A percentile compares a stretch with the other conserved stretches of the same genome.
Evolutionary conservation across 2,329 filamentous ascomycete species (phyloP).

Genomic region (Ophiostoma sp.): DNA sequence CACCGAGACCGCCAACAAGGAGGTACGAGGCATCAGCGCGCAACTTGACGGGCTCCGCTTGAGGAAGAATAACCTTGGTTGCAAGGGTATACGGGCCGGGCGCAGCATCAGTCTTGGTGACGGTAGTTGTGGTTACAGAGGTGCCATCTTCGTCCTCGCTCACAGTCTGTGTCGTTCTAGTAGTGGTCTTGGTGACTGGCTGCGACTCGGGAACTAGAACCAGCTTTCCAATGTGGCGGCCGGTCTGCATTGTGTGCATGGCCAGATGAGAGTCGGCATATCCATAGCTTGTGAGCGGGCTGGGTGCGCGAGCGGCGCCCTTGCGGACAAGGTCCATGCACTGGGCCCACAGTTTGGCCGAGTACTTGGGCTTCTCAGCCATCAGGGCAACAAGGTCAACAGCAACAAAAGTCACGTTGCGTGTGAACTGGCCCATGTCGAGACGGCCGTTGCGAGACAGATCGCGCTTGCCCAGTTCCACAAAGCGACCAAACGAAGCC

Average conservation of each 20-base stretch:
- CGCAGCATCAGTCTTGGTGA: background rate
- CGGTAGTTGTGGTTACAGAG: constrained; percentile 13
- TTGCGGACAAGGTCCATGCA: constrained; percentile 23
- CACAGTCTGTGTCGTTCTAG: background rate
- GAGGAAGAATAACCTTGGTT: constrained; percentile 23
- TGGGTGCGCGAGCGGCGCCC: constrained; percentile 18
- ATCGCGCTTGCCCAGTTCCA: constrained; percentile 36
- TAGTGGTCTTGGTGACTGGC: constrained; percentile 14
- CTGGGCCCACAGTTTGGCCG: constrained; percentile 26
- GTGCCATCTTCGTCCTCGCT: constrained; percentile 7
- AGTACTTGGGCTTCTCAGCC: constrained; percentile 20
- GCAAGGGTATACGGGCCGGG: constrained; percentile 13
- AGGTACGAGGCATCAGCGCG: constrained; percentile 28
- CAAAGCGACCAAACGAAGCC: constrained; percentile 35
- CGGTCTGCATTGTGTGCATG: constrained; percentile 41
- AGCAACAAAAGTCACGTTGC: constrained; percentile 25
- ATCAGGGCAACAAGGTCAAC: constrained; percentile 26
- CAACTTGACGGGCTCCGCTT: constrained; percentile 14
- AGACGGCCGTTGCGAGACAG: constrained; percentile 28
- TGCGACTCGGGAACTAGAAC: constrained; percentile 24
- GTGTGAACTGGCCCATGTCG: constrained; percentile 25
- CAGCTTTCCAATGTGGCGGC: constrained; percentile 38
- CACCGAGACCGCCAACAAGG: constrained; percentile 32
- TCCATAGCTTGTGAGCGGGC: constrained; percentile 22
- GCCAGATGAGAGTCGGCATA: constrained; percentile 35